A percentile compares a stretch with the other conserved stretches of the same genome.
Evolutionary conservation across 2,329 filamentous ascomycete species (phyloP).

Genomic region (Penicillium sp.): DNA sequence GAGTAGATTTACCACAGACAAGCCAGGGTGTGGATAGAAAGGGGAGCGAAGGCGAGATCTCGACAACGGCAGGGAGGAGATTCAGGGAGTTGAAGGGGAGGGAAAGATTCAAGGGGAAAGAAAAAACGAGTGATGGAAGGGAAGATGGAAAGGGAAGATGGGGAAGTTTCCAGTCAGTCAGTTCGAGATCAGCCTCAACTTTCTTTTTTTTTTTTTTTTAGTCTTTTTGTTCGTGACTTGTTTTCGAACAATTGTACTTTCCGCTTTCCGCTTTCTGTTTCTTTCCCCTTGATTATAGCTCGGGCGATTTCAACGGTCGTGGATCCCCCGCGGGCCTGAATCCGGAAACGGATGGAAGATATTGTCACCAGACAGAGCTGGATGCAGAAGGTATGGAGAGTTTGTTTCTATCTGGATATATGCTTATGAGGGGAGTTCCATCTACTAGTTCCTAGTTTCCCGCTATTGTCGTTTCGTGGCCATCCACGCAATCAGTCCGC

Average conservation of each 20-base stretch:
- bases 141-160: constrained; percentile 7
- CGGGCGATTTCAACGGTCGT: constrained; percentile 27
- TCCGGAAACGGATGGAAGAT: constrained; percentile 35
- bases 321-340: constrained; percentile 37
- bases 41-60: constrained; percentile 3
- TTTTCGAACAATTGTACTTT: background rate
- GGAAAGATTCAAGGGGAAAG: constrained; percentile 4
- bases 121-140: background rate
- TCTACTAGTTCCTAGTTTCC: background rate
- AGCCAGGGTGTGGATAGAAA: constrained; percentile 16
- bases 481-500: constrained; percentile 17
- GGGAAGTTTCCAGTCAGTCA: constrained; percentile 16
- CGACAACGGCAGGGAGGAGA: constrained; percentile 2
- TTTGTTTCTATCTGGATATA: background rate
- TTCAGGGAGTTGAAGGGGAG: constrained; percentile 10
- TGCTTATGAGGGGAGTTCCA: background rate
- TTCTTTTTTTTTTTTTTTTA: constrained; percentile 1
- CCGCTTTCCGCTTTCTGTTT: constrained; percentile 3
- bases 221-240: constrained; percentile 8
- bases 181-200: constrained; percentile 1
- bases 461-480: constrained; percentile 9
- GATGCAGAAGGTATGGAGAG: constrained; percentile 9
- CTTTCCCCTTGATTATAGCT: constrained; percentile 11
- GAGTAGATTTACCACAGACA: constrained; percentile 13
- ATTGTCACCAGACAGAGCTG: constrained; percentile 3